Evolutionary conservation across 228 moss, liverwort and hornwort species (phyloP).

Genomic region (Sphagnum magellanicum): DNA sequence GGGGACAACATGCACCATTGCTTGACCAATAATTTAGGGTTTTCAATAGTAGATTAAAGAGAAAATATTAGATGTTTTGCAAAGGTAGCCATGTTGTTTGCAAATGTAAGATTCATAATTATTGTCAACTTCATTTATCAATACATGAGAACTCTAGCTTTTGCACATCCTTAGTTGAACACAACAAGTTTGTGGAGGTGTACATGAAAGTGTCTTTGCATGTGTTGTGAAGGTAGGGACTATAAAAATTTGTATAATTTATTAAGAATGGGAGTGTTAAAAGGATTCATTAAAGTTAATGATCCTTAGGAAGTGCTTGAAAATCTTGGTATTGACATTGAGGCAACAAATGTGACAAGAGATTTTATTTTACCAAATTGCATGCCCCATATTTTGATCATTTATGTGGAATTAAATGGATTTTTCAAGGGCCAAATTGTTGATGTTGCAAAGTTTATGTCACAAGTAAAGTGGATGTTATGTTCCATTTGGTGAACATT

Average conservation of each 20-base stretch:
- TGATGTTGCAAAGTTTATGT: neutral
- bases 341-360: constrained; percentile 13
- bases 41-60: constrained; percentile 42
- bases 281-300: constrained; percentile 23
- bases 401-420: constrained; percentile 16
- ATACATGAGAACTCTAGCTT: constrained; percentile 15
- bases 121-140: constrained; percentile 29
- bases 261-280: constrained; percentile 17
- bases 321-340: constrained; percentile 29
- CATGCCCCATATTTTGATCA: constrained; percentile 30
- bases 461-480: too few relatives aligned
- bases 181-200: constrained; percentile 17
- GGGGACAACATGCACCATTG: constrained; percentile 46
- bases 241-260: constrained; percentile 26
- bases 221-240: constrained; percentile 21
- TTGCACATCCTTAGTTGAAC: constrained; percentile 10
- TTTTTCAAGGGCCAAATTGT: constrained; percentile 16
- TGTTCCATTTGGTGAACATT: too few relatives aligned
- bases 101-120: constrained; percentile 20
- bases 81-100: constrained; percentile 44
- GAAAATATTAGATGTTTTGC: constrained; percentile 70
- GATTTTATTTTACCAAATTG: constrained; percentile 20
- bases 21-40: constrained; percentile 49
- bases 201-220: constrained; percentile 26
- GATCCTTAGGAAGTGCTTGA: constrained; percentile 29